Base-by-base conservation (phyloP, 805 yeast genomes). In the Wickerhamiella occidentalis region DNA sequence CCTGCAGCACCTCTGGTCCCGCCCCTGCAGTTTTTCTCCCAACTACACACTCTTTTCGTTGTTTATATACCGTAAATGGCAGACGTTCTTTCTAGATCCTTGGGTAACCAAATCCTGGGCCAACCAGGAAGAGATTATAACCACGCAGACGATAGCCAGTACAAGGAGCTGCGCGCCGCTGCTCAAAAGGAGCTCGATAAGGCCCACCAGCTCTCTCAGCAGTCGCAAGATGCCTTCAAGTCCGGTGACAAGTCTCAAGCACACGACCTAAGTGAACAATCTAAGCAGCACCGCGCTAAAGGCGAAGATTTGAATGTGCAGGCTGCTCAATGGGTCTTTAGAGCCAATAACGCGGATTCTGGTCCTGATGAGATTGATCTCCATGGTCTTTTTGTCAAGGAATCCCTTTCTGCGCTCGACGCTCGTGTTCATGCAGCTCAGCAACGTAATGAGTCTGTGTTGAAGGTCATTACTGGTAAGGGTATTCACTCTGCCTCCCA, bases 391-490 rank as follows among this genome's bases (percentile, higher is more conserved):
- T 88, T 73, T 58, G 94, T 90, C 17, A 82, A 80, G 44, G 98
- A 90, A 67, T 96, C 96, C 6, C 77, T 77, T 53, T 82, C 77
- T 61, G 77, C 82, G 46, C 70, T 90, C 55, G 84, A 81, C 56
- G 77, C 75, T 52, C 73, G 97, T 51, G 74, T 90, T 45, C 78
- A 78, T 23, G 85, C 80, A 48, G 71, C 77, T 13, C 28, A 37
- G 15, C 60, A 61, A 35, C 68, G 77, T 21, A 69, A 75, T 49
- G 92, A 85, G 60, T 64, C 74, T 2, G 76, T 74, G 45, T 67
- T 90, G 40, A 76, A 78, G 54, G 92, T 86, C 9, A 88, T 90
- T 63, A 96, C 87, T 8, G 97, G 97, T 8, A 90, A 90, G 65
- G 97, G 96, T 6, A 61, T 78, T 38, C 97, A 88, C 63, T 85